Base-by-base conservation (phyloP, 371 early-diverging fungal species). In the Dichotomocladium elegans region DNA sequence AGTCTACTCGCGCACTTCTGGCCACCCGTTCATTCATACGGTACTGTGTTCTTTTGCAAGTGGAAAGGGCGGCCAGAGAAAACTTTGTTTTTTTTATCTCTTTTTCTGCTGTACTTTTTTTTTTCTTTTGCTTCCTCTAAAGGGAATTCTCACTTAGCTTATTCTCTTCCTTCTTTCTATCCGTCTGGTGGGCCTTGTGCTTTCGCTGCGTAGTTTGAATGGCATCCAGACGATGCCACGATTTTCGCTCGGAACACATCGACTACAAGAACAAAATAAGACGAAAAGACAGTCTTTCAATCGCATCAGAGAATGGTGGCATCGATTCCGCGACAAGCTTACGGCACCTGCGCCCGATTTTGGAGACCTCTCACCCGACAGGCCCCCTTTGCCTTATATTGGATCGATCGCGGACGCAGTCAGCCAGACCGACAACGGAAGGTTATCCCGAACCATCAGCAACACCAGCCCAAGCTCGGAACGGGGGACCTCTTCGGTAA, bases 351-450 rank as follows among this genome's bases (percentile, higher is more conserved):
- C 42, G 17, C 43, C 24, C 1, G 27, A 41, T 25, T 55, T 47
- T 25, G 48, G 40, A 14, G 47, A 41, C 15, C 28, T 55, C 3
- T 55, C 55, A 15, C 55, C 55, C 2, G 41, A 55, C 41, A 25
- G 41, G 10, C 55, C 55, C 12, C 55, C 55, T 21, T 41, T 55
- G 12, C 55, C 55, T 29, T 26, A 22, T 41, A 28, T 51, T 5
- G 37, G 21, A 37, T 35, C 49, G 5, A 24, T 44, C 14, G n/a
- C 29, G 25, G 49, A 31, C 24, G 17, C 24, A 4, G 7, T 3
- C 10, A 37, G n/a, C 14, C 25, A 24, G n/a, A 25, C 17, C 21
- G 28, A 43, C 45, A 31, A 44, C 41, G n/a, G n/a, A n/a, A n/a
- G n/a, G n/a, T n/a, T n/a, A n/a, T n/a, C n/a, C n/a, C n/a, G n/a